phyloP scores from a whole-genome alignment of 805 yeast species.

The Hanseniaspora osmophila region DNA sequence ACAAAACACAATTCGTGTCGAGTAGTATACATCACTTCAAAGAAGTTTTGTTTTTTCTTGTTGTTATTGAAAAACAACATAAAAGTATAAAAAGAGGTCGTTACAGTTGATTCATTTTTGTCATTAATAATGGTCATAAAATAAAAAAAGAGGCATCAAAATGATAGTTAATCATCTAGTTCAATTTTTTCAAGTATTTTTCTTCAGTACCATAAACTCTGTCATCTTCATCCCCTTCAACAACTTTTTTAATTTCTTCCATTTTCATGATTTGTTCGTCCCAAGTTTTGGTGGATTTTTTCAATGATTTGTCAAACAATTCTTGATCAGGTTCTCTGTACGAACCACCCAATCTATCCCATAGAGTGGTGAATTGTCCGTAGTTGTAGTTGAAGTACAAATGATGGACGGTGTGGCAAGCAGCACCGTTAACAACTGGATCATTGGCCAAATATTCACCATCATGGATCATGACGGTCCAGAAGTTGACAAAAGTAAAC shows the following conservation, averaged over 20 bases:
- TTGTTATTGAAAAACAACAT: no score
- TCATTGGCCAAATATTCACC: conserved; percentile 90
- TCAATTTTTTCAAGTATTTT: conserved; percentile 16
- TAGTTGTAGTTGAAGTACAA: conserved; percentile 94
- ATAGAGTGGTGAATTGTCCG: conserved; percentile 93
- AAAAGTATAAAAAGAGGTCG: no score
- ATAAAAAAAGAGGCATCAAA: background rate
- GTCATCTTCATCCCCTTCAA: conserved; percentile 67
- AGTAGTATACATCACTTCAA: no score
- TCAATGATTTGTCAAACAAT: conserved; percentile 52
- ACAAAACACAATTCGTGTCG: no score
- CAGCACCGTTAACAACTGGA: conserved; percentile 92
- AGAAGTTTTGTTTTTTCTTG: no score
- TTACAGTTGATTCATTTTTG: no score
- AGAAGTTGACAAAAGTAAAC: conserved; percentile 85
- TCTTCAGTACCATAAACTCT: conserved; percentile 57
- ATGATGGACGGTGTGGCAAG: conserved; percentile 96
- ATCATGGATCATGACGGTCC: conserved; percentile 98
- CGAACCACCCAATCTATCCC: conserved; percentile 94
- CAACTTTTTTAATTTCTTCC: conserved; percentile 63
- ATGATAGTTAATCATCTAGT: background rate
- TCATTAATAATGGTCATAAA: no score
- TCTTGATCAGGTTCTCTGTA: conserved; percentile 87
- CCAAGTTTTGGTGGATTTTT: conserved; percentile 51
- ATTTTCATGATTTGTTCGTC: conserved; percentile 53